phyloP scores from a whole-genome alignment of 495 filamentous ascomycete species.

The Gamarada debralockiae region DNA sequence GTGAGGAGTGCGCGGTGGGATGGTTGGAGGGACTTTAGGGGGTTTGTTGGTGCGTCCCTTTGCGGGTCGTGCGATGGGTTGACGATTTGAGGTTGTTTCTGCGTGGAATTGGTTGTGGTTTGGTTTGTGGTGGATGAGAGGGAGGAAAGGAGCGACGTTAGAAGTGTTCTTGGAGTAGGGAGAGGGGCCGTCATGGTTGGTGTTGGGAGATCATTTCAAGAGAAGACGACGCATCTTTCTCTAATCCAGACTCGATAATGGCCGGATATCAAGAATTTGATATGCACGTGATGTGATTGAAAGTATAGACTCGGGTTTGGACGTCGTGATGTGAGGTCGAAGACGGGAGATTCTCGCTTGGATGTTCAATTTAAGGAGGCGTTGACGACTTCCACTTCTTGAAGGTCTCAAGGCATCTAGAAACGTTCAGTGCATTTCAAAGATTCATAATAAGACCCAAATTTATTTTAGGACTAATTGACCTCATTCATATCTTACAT shows the following conservation, averaged over 20 bases:
- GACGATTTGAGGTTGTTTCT: conserved; percentile 33
- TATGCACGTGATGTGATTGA: no score
- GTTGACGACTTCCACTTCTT: no score
- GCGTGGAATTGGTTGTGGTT: background rate
- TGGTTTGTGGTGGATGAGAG: conserved; percentile 29
- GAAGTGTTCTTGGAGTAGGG: conserved; percentile 35
- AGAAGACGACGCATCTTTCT: no score
- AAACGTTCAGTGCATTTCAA: background rate
- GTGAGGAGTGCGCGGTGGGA: conserved; percentile 43
- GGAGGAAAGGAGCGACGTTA: conserved; percentile 41
- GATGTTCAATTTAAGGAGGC: no score
- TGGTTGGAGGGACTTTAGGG: conserved; percentile 34
- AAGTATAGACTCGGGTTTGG: background rate
- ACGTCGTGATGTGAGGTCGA: background rate
- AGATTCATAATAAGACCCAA: no score
- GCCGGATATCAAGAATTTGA: no score
- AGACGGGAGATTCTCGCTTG: background rate
- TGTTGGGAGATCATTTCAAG: no score
- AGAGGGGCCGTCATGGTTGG: conserved; percentile 24
- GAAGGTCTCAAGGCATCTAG: no score
- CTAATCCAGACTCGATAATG: no score
- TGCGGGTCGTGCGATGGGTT: background rate
- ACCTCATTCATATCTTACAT: background rate
- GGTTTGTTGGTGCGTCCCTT: conserved; percentile 27
- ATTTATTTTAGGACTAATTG: no score